A percentile compares a stretch with the other conserved stretches of the same genome.
Evolutionary conservation across 2,329 filamentous ascomycete species (phyloP).

Genomic region (Coniochaeta sp.): DNA sequence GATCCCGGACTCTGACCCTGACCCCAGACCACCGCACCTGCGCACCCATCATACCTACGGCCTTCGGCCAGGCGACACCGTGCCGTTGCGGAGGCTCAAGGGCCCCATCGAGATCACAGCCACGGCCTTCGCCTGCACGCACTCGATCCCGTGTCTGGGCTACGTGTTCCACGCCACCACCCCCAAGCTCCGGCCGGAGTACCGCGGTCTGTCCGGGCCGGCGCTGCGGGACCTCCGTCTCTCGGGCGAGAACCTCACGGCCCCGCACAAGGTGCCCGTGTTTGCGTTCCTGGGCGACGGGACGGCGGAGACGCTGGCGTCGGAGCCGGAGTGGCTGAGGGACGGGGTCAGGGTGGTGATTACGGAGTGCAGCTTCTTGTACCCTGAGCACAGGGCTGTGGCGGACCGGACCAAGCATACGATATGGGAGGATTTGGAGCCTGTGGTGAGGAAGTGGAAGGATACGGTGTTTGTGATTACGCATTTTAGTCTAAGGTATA

Average conservation of each 20-base stretch:
- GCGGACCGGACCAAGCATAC: slow-evolving; percentile 40
- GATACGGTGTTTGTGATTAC: slow-evolving; percentile 36
- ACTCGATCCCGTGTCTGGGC: slow-evolving; percentile 38
- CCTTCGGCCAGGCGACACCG: slow-evolving; percentile 24
- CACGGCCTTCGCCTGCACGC: slow-evolving; percentile 35
- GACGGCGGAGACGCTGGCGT: slow-evolving; percentile 29
- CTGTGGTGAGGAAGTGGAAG: slow-evolving; percentile 32
- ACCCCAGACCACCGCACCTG: slow-evolving; percentile 3
- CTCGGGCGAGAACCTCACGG: slow-evolving; percentile 30
- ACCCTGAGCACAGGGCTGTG: slow-evolving; percentile 32
- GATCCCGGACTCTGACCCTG: not conserved
- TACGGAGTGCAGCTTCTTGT: slow-evolving; percentile 41
- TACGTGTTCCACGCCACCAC: slow-evolving; percentile 35
- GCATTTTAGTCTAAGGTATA: slow-evolving; percentile 40
- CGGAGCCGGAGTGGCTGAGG: slow-evolving; percentile 29
- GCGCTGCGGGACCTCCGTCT: slow-evolving; percentile 29
- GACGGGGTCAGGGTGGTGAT: slow-evolving; percentile 35
- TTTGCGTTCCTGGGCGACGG: slow-evolving; percentile 43
- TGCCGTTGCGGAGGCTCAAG: slow-evolving; percentile 26
- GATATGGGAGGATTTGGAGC: slow-evolving; percentile 35
- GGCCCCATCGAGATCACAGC: slow-evolving; percentile 23
- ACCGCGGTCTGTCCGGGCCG: slow-evolving; percentile 22
- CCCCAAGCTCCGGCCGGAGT: slow-evolving; percentile 29
- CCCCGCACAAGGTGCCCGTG: slow-evolving; percentile 26
- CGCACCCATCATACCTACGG: slow-evolving; percentile 31